These are phyloP conservation scores for Paulownia fortunei DNA, from an alignment of 257 asterid species.

Conservation along the genomic window DNA sequence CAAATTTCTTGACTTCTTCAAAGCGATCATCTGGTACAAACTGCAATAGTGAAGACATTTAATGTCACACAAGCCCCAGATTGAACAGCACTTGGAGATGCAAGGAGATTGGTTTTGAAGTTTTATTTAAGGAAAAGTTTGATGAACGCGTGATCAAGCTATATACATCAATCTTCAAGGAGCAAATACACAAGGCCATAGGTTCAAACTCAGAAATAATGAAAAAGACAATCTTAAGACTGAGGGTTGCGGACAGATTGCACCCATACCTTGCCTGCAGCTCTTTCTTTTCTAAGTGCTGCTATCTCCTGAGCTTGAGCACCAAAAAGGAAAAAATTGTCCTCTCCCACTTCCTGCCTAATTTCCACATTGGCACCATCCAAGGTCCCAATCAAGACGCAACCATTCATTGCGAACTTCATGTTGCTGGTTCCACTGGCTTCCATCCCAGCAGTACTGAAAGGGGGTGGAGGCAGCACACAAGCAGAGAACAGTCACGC, in stretches of 20 bases:
- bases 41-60: constrained; percentile 43
- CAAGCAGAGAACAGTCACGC: constrained; percentile 26
- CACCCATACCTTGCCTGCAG: constrained; percentile 85
- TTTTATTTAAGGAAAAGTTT: not conserved
- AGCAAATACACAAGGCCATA: not conserved
- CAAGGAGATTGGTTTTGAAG: not conserved
- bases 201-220: not conserved
- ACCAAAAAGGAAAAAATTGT: constrained; percentile 87
- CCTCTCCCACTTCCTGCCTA: constrained; percentile 88
- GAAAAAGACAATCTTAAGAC: not conserved
- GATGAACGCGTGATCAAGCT: not conserved
- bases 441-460: constrained; percentile 94
- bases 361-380: constrained; percentile 95
- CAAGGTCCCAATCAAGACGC: constrained; percentile 79
- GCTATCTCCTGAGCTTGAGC: constrained; percentile 87
- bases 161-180: not conserved
- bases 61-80: not conserved
- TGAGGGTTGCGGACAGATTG: not conserved
- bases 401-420: constrained; percentile 91
- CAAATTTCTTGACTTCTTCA: constrained; percentile 67
- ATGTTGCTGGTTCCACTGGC: constrained; percentile 97
- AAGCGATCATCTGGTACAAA: constrained; percentile 74
- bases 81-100: not conserved
- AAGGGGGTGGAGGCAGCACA: constrained; percentile 6
- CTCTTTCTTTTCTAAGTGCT: constrained; percentile 75